Percentiles rank a stretch among this genome's conserved stretches.
Evolutionary conservation across 345 rosid genomes (phyloP).

Genomic region (Streptanthus diversifolius): DNA sequence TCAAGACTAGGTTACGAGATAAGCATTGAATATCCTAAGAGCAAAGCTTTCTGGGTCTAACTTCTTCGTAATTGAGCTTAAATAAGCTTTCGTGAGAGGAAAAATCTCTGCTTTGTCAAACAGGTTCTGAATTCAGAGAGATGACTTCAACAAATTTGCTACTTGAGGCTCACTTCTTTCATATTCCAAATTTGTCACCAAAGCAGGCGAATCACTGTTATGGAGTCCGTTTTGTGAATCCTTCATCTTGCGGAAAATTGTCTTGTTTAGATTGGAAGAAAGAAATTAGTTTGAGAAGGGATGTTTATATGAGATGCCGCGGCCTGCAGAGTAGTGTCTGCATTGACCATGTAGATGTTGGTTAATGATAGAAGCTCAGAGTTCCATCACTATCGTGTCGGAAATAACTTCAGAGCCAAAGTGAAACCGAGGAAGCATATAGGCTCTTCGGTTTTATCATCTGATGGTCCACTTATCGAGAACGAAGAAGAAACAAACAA

Average conservation of each 20-base stretch:
- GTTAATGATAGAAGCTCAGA: constrained; percentile 39
- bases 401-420: constrained; percentile 30
- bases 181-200: constrained; percentile 22
- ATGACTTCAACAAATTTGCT: constrained; percentile 49
- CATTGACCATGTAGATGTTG: constrained; percentile 38
- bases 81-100: background rate
- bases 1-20: background rate
- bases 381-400: constrained; percentile 15
- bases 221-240: constrained; percentile 18
- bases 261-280: constrained; percentile 31
- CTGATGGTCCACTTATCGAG: constrained; percentile 48
- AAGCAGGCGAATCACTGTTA: constrained; percentile 25
- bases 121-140: constrained; percentile 11
- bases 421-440: constrained; percentile 23
- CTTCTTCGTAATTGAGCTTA: background rate
- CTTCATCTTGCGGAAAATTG: constrained; percentile 6
- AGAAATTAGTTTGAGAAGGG: constrained; percentile 24
- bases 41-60: background rate
- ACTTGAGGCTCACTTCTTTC: constrained; percentile 34
- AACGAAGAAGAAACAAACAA: constrained; percentile 65
- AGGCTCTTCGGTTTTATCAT: constrained; percentile 14
- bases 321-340: constrained; percentile 40
- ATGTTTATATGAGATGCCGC: constrained; percentile 30
- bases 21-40: background rate
- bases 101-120: background rate